Evolutionary conservation across 768 basidiomycete genomes (phyloP).

Genomic region (Pleurotus tuber-regium): DNA sequence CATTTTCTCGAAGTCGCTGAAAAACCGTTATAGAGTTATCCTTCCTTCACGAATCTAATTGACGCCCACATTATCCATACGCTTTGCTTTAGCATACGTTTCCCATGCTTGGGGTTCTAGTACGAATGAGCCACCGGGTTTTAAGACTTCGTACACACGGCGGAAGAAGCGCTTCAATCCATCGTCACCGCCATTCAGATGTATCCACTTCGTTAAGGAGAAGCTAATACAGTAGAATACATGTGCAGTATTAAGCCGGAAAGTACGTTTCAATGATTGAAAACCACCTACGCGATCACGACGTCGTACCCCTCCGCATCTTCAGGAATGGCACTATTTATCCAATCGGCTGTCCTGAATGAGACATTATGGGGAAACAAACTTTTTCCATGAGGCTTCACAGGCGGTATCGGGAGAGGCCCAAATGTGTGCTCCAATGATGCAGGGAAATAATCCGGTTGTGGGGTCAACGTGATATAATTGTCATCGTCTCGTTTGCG

Average conservation of each 20-base stretch:
- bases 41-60: no score
- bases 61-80: slow-evolving; percentile 55
- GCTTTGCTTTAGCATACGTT: slow-evolving; percentile 74
- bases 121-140: slow-evolving; percentile 64
- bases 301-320: slow-evolving; percentile 71
- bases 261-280: not conserved
- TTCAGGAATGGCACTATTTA: slow-evolving; percentile 47
- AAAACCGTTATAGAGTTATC: no score
- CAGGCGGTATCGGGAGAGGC: slow-evolving; percentile 64
- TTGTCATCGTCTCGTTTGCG: not conserved
- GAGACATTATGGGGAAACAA: slow-evolving; percentile 77
- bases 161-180: slow-evolving; percentile 69
- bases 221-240: slow-evolving; percentile 64
- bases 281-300: slow-evolving; percentile 69
- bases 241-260: no score
- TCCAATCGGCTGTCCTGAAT: slow-evolving; percentile 77
- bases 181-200: slow-evolving; percentile 76
- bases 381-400: slow-evolving; percentile 26
- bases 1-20: slow-evolving; percentile 60
- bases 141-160: slow-evolving; percentile 54
- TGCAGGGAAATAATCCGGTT: slow-evolving; percentile 64
- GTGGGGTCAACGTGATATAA: not conserved
- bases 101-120: slow-evolving; percentile 88
- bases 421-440: slow-evolving; percentile 79
- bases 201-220: slow-evolving; percentile 91